A percentile compares a stretch with the other conserved stretches of the same genome.
These are phyloP conservation scores for Pueraria montana DNA, from an alignment of 306 rosid genomes.

Conservation along the genomic window DNA sequence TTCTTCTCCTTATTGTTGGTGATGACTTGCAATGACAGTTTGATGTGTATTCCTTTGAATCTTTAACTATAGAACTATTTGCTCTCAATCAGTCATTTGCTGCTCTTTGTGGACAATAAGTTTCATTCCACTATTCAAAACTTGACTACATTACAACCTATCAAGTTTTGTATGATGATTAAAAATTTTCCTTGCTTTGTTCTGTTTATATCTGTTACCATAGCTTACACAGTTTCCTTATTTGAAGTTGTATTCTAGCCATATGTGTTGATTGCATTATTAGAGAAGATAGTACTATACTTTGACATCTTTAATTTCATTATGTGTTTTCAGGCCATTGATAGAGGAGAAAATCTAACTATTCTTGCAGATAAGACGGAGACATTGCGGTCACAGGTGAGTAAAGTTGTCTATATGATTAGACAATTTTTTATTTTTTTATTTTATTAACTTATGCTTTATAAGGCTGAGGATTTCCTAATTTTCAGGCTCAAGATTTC, in stretches of 20 bases:
- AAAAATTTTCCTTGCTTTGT: background rate
- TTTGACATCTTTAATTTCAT: slow-evolving; percentile 31
- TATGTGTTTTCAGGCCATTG: slow-evolving; percentile 66
- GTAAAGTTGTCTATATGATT: slow-evolving; percentile 5
- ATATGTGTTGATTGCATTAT: slow-evolving; percentile 15
- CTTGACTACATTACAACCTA: background rate
- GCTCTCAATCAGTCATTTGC: background rate
- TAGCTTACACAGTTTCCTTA: background rate
- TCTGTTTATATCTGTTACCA: background rate
- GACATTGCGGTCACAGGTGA: slow-evolving; percentile 75
- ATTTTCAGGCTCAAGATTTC: slow-evolving; percentile 80
- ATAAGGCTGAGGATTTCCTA: slow-evolving; percentile 30
- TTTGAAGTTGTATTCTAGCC: slow-evolving; percentile 5
- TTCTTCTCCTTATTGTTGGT: slow-evolving; percentile 2
- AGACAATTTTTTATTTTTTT: background rate
- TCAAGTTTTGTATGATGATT: background rate
- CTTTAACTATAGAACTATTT: background rate
- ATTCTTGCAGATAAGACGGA: slow-evolving; percentile 81
- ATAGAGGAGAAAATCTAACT: slow-evolving; percentile 85
- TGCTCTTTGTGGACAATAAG: background rate
- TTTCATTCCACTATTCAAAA: background rate
- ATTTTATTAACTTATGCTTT: slow-evolving; percentile 18
- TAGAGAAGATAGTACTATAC: background rate
- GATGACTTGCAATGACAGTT: slow-evolving; percentile 8
- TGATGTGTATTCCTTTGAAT: background rate